Base-by-base conservation (phyloP, 805 yeast species). In the Pichia cabralensis region DNA sequence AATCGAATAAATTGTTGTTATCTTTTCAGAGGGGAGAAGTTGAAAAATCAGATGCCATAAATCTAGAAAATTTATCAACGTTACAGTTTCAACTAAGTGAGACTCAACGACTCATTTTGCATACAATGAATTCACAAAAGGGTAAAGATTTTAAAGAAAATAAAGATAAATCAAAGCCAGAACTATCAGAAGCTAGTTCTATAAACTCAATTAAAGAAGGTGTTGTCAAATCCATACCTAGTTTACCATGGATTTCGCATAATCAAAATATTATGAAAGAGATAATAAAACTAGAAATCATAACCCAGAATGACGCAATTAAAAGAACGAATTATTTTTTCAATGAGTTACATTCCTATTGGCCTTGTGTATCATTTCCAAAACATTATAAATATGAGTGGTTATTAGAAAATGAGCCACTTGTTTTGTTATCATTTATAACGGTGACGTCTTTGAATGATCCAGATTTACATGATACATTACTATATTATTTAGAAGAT, bases 361-460 rank as follows among this genome's bases (percentile, higher is more conserved):
- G 70, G 62, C 78, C 77, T 8, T 57, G 67, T 27, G 54, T 68
- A 3, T 57, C 70, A 12, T 48, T 71, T 21, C 65, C 75, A 0
- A 22, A 34, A 1, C 38, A 47, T 26, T 56, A 56, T 21, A 52
- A 60, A 12, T 69, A 61, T 40, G 64, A 67, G 13, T 57, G 56
- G 48, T 41, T 69, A 14, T 30, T 62, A 10, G 62, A 62, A 15
- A 48, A 62, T 28, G 60, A 63, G 25, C 76, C 76, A 1, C 40
- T 68, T 27, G 46, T 68, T 1, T 49, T 71, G 13, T 43, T 63
- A 18, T 57, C 67, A 2, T 64, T 65, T 36, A 56, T 71, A 13
- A 59, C 65, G 12, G 74, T 64, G 14, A 67, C 75, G 3, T 60
- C 71, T 27, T 50, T 69, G 27, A 67, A 70, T 46, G 62, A 64